These are phyloP conservation scores for Xerophyta viscosa DNA, from an alignment of 106 monocot species.

Conservation along the genomic window DNA sequence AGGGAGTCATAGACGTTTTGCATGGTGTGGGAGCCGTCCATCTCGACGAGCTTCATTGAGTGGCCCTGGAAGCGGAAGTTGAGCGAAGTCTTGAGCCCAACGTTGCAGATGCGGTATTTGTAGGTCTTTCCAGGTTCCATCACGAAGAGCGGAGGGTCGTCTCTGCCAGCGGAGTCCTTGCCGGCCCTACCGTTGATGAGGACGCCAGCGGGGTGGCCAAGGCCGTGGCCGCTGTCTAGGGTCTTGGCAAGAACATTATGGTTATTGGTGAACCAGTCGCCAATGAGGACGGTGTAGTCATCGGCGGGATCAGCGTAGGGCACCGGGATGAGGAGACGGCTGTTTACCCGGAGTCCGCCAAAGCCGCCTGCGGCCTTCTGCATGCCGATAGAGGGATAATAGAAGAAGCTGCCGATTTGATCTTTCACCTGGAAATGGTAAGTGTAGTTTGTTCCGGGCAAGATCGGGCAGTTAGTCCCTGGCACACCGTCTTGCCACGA, in stretches of 20 bases:
- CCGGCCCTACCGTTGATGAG: constrained; percentile 41
- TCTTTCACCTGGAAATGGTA: constrained; percentile 85
- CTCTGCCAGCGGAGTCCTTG: constrained; percentile 16
- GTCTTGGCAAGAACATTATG: constrained; percentile 21
- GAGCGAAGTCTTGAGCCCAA: constrained; percentile 57
- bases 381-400: constrained; percentile 73
- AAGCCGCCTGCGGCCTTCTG: constrained; percentile 75
- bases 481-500: constrained; percentile 78
- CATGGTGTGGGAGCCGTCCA: constrained; percentile 76
- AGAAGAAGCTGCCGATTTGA: constrained; percentile 83
- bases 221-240: constrained; percentile 36
- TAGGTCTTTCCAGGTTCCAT: constrained; percentile 40
- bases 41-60: constrained; percentile 59
- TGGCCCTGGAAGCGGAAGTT: constrained; percentile 79
- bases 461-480: constrained; percentile 82
- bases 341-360: constrained; percentile 59
- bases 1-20: constrained; percentile 43
- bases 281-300: constrained; percentile 64
- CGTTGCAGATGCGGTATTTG: constrained; percentile 64
- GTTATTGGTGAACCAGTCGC: constrained; percentile 65
- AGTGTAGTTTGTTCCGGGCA: constrained; percentile 53
- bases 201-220: constrained; percentile 36
- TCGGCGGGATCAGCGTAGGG: constrained; percentile 65
- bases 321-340: constrained; percentile 83
- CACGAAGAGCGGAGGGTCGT: constrained; percentile 22